Base-by-base conservation (phyloP, 768 basidiomycete species). In the Phlebiopsis flavidoalba region DNA sequence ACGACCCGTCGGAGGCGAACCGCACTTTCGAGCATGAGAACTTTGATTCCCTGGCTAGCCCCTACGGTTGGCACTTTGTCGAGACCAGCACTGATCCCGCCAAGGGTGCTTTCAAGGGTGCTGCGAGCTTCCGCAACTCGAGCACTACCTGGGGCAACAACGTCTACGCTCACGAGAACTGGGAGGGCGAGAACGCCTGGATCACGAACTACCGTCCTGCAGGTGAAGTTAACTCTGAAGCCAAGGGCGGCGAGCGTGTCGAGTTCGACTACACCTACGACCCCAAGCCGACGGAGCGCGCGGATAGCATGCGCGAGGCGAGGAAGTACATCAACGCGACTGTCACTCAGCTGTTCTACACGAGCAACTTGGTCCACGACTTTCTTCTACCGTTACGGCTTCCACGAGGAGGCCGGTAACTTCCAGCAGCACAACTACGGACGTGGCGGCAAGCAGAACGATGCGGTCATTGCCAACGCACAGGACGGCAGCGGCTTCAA, bases 341-440 rank as follows among this genome's bases (percentile, higher is more conserved):
- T 8, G 75, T 97, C 53, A 82, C 95, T 0, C 93, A 96, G 71
- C 79, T 96, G 31, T 98, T 95, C 80, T 94, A 93, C 74, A 93
- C 91, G 33, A 76, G 77, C 66, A 94, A 94, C 75, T 72, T 89
- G 77, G 80, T 88, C 5, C 92, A 93, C 67, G 91, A 93, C 72
- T 75, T 93, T 54, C 26, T 91, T 84, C 77, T 93, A 93, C 71
- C 82, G 89, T 74, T 83, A 65, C 49, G 96, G 96, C 19, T 99
- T 99, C 73, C 90, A 91, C 69, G 95, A 98, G 73, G 79, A 79
- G 8, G 76, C 90, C 1, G 95, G 95, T 14, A 98, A 99, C 81
- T 99, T 98, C 88, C 96, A 99, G 74, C 93, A 95, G 68, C 83
- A 92, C 81, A 98, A 98, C 84, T 96, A 95, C 67, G 95, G 87